Percentiles rank a stretch among this genome's conserved stretches.
phyloP scores from a whole-genome alignment of 352 stramenopile species.

The Ochromonadaceae sp. region DNA sequence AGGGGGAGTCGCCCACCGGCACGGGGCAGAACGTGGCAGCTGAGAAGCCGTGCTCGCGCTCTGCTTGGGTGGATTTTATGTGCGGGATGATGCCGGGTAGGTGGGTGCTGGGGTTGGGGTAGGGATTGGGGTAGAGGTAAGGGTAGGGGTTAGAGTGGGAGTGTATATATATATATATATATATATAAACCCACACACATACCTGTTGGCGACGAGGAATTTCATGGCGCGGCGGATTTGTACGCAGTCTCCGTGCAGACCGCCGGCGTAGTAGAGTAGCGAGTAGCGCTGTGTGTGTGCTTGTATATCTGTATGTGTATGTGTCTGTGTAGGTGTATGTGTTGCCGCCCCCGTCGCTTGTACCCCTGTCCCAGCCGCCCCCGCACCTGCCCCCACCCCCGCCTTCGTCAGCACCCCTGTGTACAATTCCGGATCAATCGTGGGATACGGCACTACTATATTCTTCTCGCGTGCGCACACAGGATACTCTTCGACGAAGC shows the following conservation, averaged over 20 bases:
- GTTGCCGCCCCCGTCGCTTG: neutral
- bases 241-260: conserved; percentile 2
- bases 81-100: neutral
- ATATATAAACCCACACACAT: too few relatives aligned
- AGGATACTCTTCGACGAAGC: conserved; percentile 19
- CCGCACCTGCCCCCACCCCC: neutral
- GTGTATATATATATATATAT: neutral
- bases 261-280: conserved; percentile 14
- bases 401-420: neutral
- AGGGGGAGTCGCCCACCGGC: conserved; percentile 18
- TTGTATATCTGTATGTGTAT: neutral
- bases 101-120: too few relatives aligned
- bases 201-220: too few relatives aligned
- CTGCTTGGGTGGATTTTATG: neutral
- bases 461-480: conserved; percentile 15
- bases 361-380: neutral
- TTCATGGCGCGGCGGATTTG: neutral
- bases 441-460: conserved; percentile 17
- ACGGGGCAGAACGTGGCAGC: conserved; percentile 14
- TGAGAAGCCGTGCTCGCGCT: conserved; percentile 10
- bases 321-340: too few relatives aligned
- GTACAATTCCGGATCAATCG: conserved; percentile 11
- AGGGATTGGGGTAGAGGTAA: too few relatives aligned
- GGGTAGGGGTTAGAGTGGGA: too few relatives aligned
- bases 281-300: neutral